Evolutionary conservation across 2,329 filamentous ascomycete genomes (phyloP), one percentile per base, ranked within the genome.

Genomic region (Rhynchosporium secalis): DNA sequence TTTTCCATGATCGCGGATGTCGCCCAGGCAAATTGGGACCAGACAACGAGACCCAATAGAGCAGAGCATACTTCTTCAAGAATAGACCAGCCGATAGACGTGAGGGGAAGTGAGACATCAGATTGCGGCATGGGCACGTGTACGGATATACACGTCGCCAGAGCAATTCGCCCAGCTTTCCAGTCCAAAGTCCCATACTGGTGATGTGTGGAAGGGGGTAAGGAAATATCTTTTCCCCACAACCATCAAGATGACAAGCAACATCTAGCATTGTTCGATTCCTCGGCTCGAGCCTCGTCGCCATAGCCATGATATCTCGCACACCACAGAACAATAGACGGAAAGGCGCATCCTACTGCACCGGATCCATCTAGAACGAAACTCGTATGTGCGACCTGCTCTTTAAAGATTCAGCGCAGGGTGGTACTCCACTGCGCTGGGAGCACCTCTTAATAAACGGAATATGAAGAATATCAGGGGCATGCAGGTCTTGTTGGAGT

Each of bases 391-490:
- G 48, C 1, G n/a, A 49, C 0, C n/a, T 75, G 1, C 52, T 77
- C 1, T 45, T 63, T 5, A 49, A 66, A 20, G 0, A 62, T 72
- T 5, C 62, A 64, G 10, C 75, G 75, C 0, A 61, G 49, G 8
- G 71, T 72, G 31, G 66, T 77, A 47, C 73, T 76, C 48, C 74
- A 77, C 59, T 64, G 66, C 1, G 73, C 73, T 58, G n/a, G 66
- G 65, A 6, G 69, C 70, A 6, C 63, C 64, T 0, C 58, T 65
- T 1, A 54, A 58, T 5, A 67, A 70, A 10, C 71, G 72, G 29
- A 60, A 69, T 9, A 61, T 58, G 9, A 72, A 72, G 5, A 77
- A 76, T 41, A 68, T 77, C 9, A 60, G 62, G 0, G 76, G 75
- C 0, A 77, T 76, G 0, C 26, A 67, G 15, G 60, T 62, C 0